phyloP scores from a whole-genome alignment of 306 rosid genomes.

The Vicia sativa region DNA sequence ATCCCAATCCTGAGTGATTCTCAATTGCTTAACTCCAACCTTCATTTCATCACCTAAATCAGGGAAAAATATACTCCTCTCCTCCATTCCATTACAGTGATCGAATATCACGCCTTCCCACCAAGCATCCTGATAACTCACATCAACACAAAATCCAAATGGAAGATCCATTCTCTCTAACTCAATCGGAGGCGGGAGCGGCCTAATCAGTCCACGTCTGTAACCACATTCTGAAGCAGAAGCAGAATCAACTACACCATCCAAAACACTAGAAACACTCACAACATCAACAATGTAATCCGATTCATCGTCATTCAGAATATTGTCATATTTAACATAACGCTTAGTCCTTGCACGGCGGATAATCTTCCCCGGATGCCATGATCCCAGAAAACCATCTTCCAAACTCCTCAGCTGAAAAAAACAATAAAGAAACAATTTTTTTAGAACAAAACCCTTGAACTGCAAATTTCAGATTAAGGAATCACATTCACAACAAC shows the following conservation, averaged over 20 bases:
- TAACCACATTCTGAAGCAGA: slow-evolving; percentile 8
- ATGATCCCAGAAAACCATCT: slow-evolving; percentile 82
- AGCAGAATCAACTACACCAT: slow-evolving; percentile 40
- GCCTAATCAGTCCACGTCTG: slow-evolving; percentile 65
- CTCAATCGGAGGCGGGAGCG: slow-evolving; percentile 51
- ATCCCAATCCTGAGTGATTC: slow-evolving; percentile 80
- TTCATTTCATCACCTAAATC: slow-evolving; percentile 82
- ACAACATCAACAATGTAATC: slow-evolving; percentile 52
- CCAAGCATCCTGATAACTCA: slow-evolving; percentile 69
- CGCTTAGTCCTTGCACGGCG: slow-evolving; percentile 53
- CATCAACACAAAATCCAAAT: slow-evolving; percentile 80
- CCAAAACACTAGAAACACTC: slow-evolving; percentile 53
- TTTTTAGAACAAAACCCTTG: background rate
- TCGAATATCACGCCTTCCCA: slow-evolving; percentile 96
- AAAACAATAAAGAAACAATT: background rate
- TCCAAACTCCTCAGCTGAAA: slow-evolving; percentile 79
- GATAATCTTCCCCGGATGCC: slow-evolving; percentile 71
- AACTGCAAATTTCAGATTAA: slow-evolving; percentile 32
- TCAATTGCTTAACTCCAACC: slow-evolving; percentile 38
- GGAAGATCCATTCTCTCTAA: slow-evolving; percentile 43
- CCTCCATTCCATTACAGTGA: slow-evolving; percentile 48
- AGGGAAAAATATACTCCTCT: slow-evolving; percentile 74
- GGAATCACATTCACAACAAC: background rate
- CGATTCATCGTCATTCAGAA: slow-evolving; percentile 48
- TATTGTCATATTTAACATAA: slow-evolving; percentile 56